These are phyloP conservation scores for Penicillium decumbens DNA, from an alignment of 2,329 filamentous ascomycete species.

Conservation along the genomic window DNA sequence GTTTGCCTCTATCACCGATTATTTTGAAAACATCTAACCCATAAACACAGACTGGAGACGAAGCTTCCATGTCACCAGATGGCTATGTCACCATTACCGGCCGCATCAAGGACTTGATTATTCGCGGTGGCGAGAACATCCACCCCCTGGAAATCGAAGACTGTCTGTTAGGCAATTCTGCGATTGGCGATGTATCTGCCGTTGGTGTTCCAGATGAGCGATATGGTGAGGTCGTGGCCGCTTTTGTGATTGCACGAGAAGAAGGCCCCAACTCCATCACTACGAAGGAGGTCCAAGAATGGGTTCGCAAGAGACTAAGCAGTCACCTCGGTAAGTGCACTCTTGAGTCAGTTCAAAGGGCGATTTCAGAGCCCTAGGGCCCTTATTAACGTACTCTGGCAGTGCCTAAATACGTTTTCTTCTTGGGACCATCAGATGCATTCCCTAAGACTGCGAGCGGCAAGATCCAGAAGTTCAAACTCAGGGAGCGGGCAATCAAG, in stretches of 20 bases:
- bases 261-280: slow-evolving; percentile 40
- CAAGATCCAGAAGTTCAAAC: slow-evolving; percentile 92
- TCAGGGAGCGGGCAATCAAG: slow-evolving; percentile 62
- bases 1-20: slow-evolving; percentile 9
- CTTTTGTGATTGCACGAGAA: slow-evolving; percentile 64
- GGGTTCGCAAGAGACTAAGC: slow-evolving; percentile 66
- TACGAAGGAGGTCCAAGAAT: slow-evolving; percentile 59
- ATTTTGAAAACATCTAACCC: background rate
- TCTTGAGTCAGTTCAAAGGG: background rate
- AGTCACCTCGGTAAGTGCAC: slow-evolving; percentile 61
- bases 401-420: slow-evolving; percentile 88
- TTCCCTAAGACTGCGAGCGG: slow-evolving; percentile 94
- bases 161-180: slow-evolving; percentile 68
- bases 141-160: slow-evolving; percentile 92
- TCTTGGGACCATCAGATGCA: slow-evolving; percentile 54
- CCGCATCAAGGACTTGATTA: slow-evolving; percentile 91
- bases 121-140: slow-evolving; percentile 92
- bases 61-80: slow-evolving; percentile 75
- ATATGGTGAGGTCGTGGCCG: slow-evolving; percentile 82
- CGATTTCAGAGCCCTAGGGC: background rate
- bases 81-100: slow-evolving; percentile 88
- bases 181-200: slow-evolving; percentile 71
- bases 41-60: slow-evolving; percentile 69
- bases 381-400: background rate
- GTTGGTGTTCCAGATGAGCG: slow-evolving; percentile 76